Conservation (phyloP, 2,329 filamentous ascomycete genomes). For the Fusarium zealandicum region DNA sequence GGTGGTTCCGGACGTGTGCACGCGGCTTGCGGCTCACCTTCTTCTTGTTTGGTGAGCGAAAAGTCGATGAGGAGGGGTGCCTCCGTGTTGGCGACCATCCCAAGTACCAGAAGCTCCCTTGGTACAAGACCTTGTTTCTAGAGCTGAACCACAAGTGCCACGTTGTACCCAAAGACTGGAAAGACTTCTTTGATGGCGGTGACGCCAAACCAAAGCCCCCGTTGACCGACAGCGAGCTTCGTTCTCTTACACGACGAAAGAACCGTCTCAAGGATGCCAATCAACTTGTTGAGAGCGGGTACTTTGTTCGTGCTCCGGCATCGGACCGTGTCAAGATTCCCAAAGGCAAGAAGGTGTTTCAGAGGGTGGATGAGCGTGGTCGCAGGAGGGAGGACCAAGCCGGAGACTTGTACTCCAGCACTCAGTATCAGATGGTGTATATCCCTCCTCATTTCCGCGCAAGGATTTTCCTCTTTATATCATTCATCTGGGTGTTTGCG, state of each 20-base stretch:
- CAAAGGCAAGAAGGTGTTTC: constrained; percentile 81
- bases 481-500: constrained; percentile 92
- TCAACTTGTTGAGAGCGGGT: constrained; percentile 73
- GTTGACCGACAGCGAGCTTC: constrained; percentile 49
- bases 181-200: constrained; percentile 59
- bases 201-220: constrained; percentile 52
- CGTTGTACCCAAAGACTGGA: constrained; percentile 65
- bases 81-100: constrained; percentile 56
- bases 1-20: constrained; percentile 95
- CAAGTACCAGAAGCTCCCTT: constrained; percentile 43
- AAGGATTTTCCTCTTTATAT: constrained; percentile 84
- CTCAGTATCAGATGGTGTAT: constrained; percentile 75
- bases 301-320: constrained; percentile 89
- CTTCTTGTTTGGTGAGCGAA: constrained; percentile 89
- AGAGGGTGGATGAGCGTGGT: constrained; percentile 71
- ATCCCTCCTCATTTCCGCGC: constrained; percentile 84
- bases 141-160: constrained; percentile 51
- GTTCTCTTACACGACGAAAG: constrained; percentile 50
- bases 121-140: constrained; percentile 56
- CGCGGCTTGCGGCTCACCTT: constrained; percentile 81
- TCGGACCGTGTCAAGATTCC: constrained; percentile 95
- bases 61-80: constrained; percentile 80
- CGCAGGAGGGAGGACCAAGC: constrained; percentile 68
- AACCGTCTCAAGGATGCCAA: constrained; percentile 54
- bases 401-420: constrained; percentile 62